Evolutionary conservation across 495 filamentous ascomycete species (phyloP), one percentile per base, ranked within the genome.

Genomic region (Penicillium silybi): DNA sequence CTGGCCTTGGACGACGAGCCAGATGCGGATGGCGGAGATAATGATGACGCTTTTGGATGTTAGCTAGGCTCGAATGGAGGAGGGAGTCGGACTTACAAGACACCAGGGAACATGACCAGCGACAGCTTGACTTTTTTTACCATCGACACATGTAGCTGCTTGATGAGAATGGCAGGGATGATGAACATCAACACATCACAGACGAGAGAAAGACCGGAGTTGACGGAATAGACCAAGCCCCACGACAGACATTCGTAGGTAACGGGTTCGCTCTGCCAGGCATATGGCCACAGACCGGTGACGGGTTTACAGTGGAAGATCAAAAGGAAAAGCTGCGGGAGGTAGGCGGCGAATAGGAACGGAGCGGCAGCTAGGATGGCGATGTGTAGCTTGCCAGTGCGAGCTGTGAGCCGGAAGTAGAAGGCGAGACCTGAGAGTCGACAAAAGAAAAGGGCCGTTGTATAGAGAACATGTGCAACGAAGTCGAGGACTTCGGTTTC

Each of bases 341-440:
- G 60, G 41, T 63, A 74, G 1, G 68, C 70, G 41, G 55, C 63
- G 44, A 67, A 49, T 25, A 78, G 56, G 32, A 68, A 67, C 42
- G 54, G 65, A 3, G 53, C 61, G 7, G 70, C 68, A 23, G 64
- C 41, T 20, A 63, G 55, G 52, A 76, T 71, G 41, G 61, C 55
- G n/a, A 64, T 27, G 22, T 59, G 58, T 3, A 78, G 54, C 19
- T 64, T 66, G 51, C 56, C 48, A 25, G 65, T 57, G 15, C 66
- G 65, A 6, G 54, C 57, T n/a, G 62, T 61, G 26, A 78, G 61
- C 10, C 73, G 70, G 22, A 66, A 64, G 53, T 76, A 78, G 55
- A 78, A 77, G 16, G 74, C 69, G 8, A 78, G 67, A 54, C 74
- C 75, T 20, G 74, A 77, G 1, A 77, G 55, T 29, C 75, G 72